Base-by-base conservation (phyloP, 352 stramenopile species). In the Phytopythium mirpurense region DNA sequence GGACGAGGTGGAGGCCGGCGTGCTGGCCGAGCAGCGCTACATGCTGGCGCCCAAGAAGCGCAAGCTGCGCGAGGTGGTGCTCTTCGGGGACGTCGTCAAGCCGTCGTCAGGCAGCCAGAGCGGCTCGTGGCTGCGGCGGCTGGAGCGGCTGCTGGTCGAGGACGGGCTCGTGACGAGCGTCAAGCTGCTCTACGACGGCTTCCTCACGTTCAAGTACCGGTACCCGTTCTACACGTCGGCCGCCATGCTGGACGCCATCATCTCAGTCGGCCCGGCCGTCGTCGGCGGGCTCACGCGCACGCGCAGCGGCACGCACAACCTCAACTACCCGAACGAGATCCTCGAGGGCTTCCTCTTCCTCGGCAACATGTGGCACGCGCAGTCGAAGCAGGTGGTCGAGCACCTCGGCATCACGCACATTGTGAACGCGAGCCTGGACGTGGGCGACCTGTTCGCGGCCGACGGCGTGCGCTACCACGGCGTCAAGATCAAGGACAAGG, bases 251-350 rank as follows among this genome's bases (percentile, higher is more conserved):
- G 71, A 90, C 55, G 70, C 87, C 26, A 78, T 89, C 26, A 78
- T 89, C 14, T 73, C 80, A 11, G 44, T 56, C 12, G n/a, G 6
- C 26, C 46, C 31, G 11, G 18, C 27, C 19, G 27, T 27, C 19
- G 27, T 27, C 27, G 26, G 44, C 44, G 62, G 78, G 12, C 40
- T 90, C 29, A 82, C 68, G 46, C 81, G 83, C 45, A 93, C 83
- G 27, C 81, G 83, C 51, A 93, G 83, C 57, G 83, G 83, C 21
- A 92, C 76, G 6, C 83, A 94, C 71, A 88, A 89, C 66, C 54
- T 94, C 19, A 92, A 90, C 63, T 94, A 94, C 70, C 83, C 83
- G 41, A 94, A 94, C 52, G 83, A 94, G 57, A 88, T 94, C 49
- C 64, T 94, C 32, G 83, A 94, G 46, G 81, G 81, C 2, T 94